These are phyloP conservation scores for Dendrobium catenatum DNA, from an alignment of 106 monocot genomes.

Conservation along the genomic window DNA sequence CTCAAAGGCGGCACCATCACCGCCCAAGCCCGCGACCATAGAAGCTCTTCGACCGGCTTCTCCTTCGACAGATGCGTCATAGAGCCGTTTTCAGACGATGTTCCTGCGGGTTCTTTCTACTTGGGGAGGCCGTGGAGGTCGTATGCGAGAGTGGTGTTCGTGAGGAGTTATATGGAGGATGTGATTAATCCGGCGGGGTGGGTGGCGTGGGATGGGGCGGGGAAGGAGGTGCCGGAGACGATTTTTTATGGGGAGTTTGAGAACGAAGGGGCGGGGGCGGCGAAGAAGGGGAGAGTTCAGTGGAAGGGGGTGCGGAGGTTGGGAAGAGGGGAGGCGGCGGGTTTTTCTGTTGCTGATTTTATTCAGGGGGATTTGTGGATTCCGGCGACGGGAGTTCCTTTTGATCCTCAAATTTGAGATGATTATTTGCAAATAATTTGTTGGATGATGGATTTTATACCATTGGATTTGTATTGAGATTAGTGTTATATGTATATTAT, in stretches of 20 bases:
- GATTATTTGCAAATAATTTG: no score
- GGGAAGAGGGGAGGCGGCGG: not conserved
- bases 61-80: not conserved
- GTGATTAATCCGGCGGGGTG: conserved; percentile 19
- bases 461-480: no score
- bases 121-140: conserved; percentile 30
- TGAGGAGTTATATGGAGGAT: conserved; percentile 9
- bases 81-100: not conserved
- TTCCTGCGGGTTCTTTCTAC: not conserved
- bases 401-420: not conserved
- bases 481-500: no score
- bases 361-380: conserved; percentile 2
- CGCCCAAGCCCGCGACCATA: conserved; percentile 7
- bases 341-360: conserved; percentile 9
- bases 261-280: conserved; percentile 17
- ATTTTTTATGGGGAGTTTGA: conserved; percentile 28
- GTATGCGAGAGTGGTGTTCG: conserved; percentile 23
- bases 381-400: not conserved
- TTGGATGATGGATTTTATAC: no score
- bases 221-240: conserved; percentile 3
- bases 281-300: not conserved
- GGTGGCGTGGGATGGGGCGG: conserved; percentile 11
- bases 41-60: not conserved
- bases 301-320: conserved; percentile 20
- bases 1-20: conserved; percentile 13